Percentiles rank a stretch among this genome's conserved stretches.
phyloP scores from a whole-genome alignment of 495 filamentous ascomycete genomes.

The Aspergillus bertholletiae region DNA sequence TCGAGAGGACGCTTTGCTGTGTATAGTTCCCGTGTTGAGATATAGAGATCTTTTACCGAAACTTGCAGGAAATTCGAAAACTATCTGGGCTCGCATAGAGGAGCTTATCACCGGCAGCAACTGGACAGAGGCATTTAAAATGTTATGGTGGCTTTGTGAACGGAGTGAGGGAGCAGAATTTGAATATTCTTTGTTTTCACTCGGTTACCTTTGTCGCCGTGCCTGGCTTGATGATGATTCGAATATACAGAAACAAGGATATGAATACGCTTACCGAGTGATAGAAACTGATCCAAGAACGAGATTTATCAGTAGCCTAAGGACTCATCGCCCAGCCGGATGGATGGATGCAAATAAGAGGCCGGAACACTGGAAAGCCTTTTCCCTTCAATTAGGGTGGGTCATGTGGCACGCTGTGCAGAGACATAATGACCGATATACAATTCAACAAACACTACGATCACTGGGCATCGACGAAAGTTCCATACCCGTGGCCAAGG shows the following conservation, averaged over 20 bases:
- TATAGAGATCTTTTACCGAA: conserved; percentile 19
- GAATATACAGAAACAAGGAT: conserved; percentile 13
- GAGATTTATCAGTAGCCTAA: background rate
- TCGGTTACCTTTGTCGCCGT: conserved; percentile 27
- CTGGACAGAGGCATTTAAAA: conserved; percentile 23
- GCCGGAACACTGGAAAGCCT: conserved; percentile 16
- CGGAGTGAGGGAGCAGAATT: conserved; percentile 24
- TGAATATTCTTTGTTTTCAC: conserved; percentile 21
- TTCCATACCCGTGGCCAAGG: background rate
- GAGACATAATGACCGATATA: background rate
- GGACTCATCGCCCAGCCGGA: background rate
- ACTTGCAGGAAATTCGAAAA: conserved; percentile 20
- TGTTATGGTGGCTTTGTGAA: conserved; percentile 27
- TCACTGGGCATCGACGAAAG: background rate
- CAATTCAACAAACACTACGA: conserved; percentile 7
- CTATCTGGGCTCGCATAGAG: conserved; percentile 13
- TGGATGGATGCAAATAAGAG: conserved; percentile 10
- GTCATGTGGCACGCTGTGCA: conserved; percentile 22
- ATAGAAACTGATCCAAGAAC: conserved; percentile 16
- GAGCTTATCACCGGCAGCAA: conserved; percentile 5
- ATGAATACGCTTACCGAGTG: background rate
- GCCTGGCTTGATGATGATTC: conserved; percentile 17
- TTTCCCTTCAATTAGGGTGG: conserved; percentile 29
- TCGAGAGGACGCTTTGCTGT: conserved; percentile 34
- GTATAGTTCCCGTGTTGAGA: conserved; percentile 29